Percentiles rank a stretch among this genome's conserved stretches.
Conservation (phyloP, 805 yeast genomes). For the Myxozyma nipponensis region DNA sequence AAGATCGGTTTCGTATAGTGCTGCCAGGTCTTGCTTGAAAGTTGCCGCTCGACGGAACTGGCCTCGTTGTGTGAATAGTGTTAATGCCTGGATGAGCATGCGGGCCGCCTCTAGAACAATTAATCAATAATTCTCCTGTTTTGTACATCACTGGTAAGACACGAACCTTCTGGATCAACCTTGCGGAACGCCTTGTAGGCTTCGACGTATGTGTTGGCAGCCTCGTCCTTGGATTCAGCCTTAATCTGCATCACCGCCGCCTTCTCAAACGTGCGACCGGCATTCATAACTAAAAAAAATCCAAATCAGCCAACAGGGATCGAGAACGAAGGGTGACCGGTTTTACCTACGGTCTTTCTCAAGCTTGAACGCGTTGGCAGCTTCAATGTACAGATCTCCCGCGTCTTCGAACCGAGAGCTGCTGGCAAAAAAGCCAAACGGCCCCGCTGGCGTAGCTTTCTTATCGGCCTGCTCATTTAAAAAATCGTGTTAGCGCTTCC, state of each 20-base stretch:
- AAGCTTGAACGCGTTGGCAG: conserved; percentile 84
- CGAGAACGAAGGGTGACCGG: neutral
- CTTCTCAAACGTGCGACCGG: conserved; percentile 78
- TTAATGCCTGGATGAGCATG: conserved; percentile 71
- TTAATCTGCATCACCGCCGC: conserved; percentile 78
- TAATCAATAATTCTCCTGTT: neutral
- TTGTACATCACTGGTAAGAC: too few species aligned
- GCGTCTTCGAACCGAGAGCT: conserved; percentile 77
- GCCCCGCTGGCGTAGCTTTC: conserved; percentile 62
- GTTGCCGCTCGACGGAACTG: conserved; percentile 96
- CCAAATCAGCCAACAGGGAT: neutral
- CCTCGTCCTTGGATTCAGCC: conserved; percentile 80
- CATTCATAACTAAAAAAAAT: conserved; percentile 45
- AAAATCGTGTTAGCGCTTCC: too few species aligned
- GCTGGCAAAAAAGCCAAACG: conserved; percentile 46
- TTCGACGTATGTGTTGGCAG: conserved; percentile 83
- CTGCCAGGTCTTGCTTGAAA: conserved; percentile 86
- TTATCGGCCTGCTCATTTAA: conserved; percentile 71
- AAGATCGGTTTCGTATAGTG: conserved; percentile 71
- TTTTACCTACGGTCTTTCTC: conserved; percentile 50
- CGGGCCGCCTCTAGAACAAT: conserved; percentile 58
- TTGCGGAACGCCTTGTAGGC: conserved; percentile 82
- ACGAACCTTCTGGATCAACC: conserved; percentile 52
- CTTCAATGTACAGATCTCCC: conserved; percentile 81
- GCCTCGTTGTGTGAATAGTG: conserved; percentile 80